Evolutionary conservation across 495 filamentous ascomycete species (phyloP).

Genomic region (Penicillium samsonianum): DNA sequence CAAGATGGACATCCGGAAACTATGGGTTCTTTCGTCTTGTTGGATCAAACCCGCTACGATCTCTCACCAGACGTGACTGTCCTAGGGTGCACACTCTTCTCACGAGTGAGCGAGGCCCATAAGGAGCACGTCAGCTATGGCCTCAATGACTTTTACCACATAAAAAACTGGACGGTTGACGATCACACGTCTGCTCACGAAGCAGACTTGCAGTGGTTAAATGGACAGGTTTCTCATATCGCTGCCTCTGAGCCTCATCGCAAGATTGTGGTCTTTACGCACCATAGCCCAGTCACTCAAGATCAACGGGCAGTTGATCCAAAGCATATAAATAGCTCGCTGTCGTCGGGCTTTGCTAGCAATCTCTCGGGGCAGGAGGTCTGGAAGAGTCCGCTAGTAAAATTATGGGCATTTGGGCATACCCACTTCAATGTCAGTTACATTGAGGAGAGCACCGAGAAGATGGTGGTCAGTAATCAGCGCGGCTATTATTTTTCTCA

Average conservation of each 20-base stretch:
- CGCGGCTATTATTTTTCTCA: conserved; percentile 41
- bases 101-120: conserved; percentile 24
- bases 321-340: conserved; percentile 38
- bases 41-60: conserved; percentile 35
- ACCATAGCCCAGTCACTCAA: conserved; percentile 48
- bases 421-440: conserved; percentile 57
- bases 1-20: neutral
- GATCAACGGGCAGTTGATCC: conserved; percentile 42
- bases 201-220: conserved; percentile 53
- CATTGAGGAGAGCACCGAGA: conserved; percentile 28
- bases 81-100: conserved; percentile 42
- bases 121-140: conserved; percentile 29
- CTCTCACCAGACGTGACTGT: conserved; percentile 30
- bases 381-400: conserved; percentile 45
- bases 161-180: conserved; percentile 48
- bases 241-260: conserved; percentile 33
- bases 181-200: conserved; percentile 41
- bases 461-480: conserved; percentile 41
- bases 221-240: conserved; percentile 43
- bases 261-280: conserved; percentile 53
- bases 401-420: conserved; percentile 59
- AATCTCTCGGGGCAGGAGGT: conserved; percentile 48
- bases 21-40: conserved; percentile 24
- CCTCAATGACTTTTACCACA: conserved; percentile 54
- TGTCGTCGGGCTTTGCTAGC: conserved; percentile 47